Evolutionary conservation across 139 green algal species (phyloP).

Genomic region (Desmodesmus armatus): DNA sequence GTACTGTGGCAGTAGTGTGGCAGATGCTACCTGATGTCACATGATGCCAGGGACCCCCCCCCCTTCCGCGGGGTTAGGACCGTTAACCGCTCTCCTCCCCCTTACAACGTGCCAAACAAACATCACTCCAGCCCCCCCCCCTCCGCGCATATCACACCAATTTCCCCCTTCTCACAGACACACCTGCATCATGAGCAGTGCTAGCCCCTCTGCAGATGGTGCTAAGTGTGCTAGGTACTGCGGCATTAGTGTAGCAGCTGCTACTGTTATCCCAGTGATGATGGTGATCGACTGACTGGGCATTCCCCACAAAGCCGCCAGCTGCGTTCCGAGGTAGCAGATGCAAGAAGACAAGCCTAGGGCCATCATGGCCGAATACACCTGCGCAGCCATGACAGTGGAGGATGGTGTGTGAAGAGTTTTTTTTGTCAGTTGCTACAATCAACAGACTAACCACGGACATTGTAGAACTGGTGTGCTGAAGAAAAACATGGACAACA

Average conservation of each 20-base stretch:
- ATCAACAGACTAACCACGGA: too few species aligned
- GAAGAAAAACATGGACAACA: too few species aligned
- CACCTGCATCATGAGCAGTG: conserved; percentile 87
- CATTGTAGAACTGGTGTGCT: too few species aligned
- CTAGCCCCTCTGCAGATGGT: conserved; percentile 78
- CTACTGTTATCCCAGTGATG: conserved; percentile 81
- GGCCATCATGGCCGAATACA: conserved; percentile 60
- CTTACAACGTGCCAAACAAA: too few species aligned
- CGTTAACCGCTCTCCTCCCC: too few species aligned
- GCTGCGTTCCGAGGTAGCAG: conserved; percentile 59
- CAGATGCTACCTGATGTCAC: background rate
- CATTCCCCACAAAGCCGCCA: conserved; percentile 30
- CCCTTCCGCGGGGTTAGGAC: too few species aligned
- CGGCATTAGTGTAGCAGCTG: conserved; percentile 73
- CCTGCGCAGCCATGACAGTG: too few species aligned
- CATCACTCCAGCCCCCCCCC: too few species aligned
- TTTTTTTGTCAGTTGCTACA: too few species aligned
- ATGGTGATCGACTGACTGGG: conserved; percentile 65
- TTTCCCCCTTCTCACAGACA: background rate
- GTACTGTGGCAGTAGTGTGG: background rate
- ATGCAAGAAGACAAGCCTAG: conserved; percentile 62
- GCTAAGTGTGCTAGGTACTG: conserved; percentile 64
- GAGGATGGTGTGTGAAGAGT: too few species aligned
- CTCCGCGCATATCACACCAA: too few species aligned
- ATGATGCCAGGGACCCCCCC: too few species aligned